Evolutionary conservation across 2,329 filamentous ascomycete genomes (phyloP).

Genomic region (Claviceps pusilla): DNA sequence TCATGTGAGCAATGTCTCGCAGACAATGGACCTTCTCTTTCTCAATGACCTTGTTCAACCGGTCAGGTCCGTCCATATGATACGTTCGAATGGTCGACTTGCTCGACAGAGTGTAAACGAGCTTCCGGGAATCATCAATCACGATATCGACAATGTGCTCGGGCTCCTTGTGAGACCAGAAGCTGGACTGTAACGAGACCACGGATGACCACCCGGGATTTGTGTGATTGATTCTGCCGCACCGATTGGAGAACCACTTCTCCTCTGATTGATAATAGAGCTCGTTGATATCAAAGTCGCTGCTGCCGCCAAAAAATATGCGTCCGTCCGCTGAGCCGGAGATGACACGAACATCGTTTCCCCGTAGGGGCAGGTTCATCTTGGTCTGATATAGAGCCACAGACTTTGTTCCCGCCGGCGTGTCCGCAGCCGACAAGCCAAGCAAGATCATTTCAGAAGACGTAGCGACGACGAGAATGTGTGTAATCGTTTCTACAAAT

Average conservation of each 20-base stretch:
- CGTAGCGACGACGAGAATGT: conserved; percentile 81
- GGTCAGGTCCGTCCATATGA: conserved; percentile 56
- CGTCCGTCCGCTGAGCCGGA: conserved; percentile 71
- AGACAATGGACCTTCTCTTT: conserved; percentile 47
- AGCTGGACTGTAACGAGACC: conserved; percentile 33
- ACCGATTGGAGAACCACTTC: conserved; percentile 84
- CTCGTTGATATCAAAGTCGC: conserved; percentile 80
- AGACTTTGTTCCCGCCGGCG: conserved; percentile 52
- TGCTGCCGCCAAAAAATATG: conserved; percentile 77
- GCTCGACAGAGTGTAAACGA: conserved; percentile 83
- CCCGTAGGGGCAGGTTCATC: conserved; percentile 65
- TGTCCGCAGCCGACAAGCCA: conserved; percentile 58
- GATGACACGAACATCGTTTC: conserved; percentile 63
- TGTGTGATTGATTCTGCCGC: conserved; percentile 79
- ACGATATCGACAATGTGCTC: conserved; percentile 67
- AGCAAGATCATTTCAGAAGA: conserved; percentile 71
- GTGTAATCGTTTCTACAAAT: conserved; percentile 71
- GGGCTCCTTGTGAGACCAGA: conserved; percentile 35
- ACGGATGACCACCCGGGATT: conserved; percentile 55
- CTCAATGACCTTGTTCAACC: conserved; percentile 48
- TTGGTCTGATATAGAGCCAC: conserved; percentile 78
- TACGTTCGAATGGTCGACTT: conserved; percentile 83
- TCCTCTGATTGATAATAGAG: conserved; percentile 95
- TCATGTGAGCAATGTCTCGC: conserved; percentile 73
- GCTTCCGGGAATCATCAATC: conserved; percentile 72